Evolutionary conservation across 2,329 filamentous ascomycete species (phyloP).

Genomic region (Ascochyta rabiei): DNA sequence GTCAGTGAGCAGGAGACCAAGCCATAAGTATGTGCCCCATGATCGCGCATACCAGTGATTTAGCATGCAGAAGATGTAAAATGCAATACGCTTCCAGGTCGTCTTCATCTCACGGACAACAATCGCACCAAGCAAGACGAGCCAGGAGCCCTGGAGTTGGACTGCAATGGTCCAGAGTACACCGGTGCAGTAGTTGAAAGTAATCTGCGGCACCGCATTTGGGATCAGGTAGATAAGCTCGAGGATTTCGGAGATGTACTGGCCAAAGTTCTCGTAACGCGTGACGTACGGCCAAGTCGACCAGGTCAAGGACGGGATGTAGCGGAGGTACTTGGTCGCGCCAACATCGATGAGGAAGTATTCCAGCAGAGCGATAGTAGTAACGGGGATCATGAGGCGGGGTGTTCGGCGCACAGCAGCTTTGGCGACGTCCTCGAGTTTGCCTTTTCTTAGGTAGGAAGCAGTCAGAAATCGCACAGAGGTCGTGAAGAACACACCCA

Average conservation of each 20-base stretch:
- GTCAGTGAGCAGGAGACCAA: conserved; percentile 54
- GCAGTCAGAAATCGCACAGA: conserved; percentile 55
- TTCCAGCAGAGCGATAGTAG: conserved; percentile 52
- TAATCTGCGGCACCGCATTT: conserved; percentile 56
- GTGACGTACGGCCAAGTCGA: conserved; percentile 56
- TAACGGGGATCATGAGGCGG: conserved; percentile 55
- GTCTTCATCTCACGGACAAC: conserved; percentile 54
- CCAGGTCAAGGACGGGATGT: conserved; percentile 55
- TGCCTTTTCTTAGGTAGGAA: conserved; percentile 52
- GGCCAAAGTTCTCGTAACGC: conserved; percentile 49
- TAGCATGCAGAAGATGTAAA: conserved; percentile 52
- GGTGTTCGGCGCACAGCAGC: conserved; percentile 53
- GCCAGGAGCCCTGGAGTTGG: conserved; percentile 55
- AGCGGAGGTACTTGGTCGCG: conserved; percentile 52
- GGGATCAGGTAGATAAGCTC: conserved; percentile 56
- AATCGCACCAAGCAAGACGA: conserved; percentile 51
- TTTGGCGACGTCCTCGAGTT: conserved; percentile 52
- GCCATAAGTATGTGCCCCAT: conserved; percentile 56
- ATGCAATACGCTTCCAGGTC: conserved; percentile 55
- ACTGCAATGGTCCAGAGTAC: conserved; percentile 59
- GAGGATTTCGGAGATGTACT: conserved; percentile 53
- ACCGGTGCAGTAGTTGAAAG: conserved; percentile 57
- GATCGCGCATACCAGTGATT: conserved; percentile 56
- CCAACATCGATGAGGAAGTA: conserved; percentile 57
- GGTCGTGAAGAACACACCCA: conserved; percentile 57